Evolutionary conservation across 1,284 basidiomycete genomes (phyloP).

Genomic region (Cryptococcus hybrid): DNA sequence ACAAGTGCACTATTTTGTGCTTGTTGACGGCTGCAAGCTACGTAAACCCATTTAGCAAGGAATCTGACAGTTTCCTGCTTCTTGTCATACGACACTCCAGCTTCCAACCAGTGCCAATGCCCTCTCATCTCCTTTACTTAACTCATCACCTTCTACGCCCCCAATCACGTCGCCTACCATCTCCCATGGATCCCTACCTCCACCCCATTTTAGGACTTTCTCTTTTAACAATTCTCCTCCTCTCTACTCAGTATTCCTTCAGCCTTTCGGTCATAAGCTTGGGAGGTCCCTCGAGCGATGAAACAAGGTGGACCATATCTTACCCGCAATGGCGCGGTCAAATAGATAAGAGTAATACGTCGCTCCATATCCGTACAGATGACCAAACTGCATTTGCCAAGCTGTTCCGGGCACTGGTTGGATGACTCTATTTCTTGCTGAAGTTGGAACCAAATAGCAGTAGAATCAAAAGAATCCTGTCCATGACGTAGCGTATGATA

Average conservation of each 20-base stretch:
- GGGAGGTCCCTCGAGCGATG: background rate
- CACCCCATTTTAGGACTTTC: conserved; percentile 76
- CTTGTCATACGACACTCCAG: conserved; percentile 56
- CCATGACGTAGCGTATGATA: conserved; percentile 66
- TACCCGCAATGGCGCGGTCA: conserved; percentile 88
- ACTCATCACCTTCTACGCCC: conserved; percentile 42
- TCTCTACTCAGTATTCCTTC: conserved; percentile 54
- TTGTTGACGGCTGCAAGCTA: too few relatives aligned
- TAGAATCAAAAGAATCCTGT: conserved; percentile 63
- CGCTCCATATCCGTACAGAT: conserved; percentile 92
- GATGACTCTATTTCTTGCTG: conserved; percentile 68
- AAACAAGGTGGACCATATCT: conserved; percentile 81
- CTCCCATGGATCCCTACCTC: conserved; percentile 89
- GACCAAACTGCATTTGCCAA: conserved; percentile 93
- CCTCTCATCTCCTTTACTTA: conserved; percentile 62
- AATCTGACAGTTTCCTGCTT: too few relatives aligned
- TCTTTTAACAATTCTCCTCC: conserved; percentile 76
- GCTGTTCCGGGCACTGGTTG: conserved; percentile 77
- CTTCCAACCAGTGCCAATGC: conserved; percentile 87
- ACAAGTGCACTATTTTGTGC: too few relatives aligned
- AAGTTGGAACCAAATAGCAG: conserved; percentile 61
- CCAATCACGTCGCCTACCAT: conserved; percentile 77
- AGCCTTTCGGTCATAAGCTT: conserved; percentile 1
- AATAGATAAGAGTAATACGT: conserved; percentile 98
- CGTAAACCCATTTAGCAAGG: too few relatives aligned